Evolutionary conservation across 768 basidiomycete genomes (phyloP).

Genomic region (Atractiella rhizophila): DNA sequence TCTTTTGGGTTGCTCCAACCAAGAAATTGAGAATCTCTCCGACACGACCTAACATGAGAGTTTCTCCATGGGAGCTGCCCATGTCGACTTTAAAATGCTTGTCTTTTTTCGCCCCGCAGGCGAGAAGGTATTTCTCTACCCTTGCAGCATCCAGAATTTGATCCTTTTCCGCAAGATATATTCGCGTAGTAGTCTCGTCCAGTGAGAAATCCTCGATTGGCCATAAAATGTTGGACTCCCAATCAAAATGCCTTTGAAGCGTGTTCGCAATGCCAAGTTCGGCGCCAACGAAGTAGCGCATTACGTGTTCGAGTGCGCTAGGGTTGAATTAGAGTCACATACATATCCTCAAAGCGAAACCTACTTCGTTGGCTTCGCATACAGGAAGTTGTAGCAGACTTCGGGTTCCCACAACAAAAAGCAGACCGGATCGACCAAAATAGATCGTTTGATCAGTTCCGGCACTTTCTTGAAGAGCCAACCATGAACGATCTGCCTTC

Average conservation of each 20-base stretch:
- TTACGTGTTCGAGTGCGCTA: conserved; percentile 49
- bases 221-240: conserved; percentile 57
- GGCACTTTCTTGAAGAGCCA: conserved; percentile 69
- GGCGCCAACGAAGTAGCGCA: conserved; percentile 61
- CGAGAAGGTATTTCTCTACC: no score
- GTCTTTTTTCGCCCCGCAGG: no score
- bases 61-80: no score
- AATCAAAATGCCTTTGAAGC: conserved; percentile 23
- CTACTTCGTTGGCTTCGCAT: conserved; percentile 23
- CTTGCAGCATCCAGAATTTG: no score
- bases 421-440: conserved; percentile 57
- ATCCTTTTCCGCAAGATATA: no score
- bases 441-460: conserved; percentile 42
- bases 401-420: conserved; percentile 49
- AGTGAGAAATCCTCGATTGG: no score
- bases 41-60: no score
- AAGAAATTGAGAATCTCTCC: no score
- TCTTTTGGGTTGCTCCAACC: no score
- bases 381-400: conserved; percentile 76
- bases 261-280: conserved; percentile 73
- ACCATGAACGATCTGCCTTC: conserved; percentile 46
- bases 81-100: no score
- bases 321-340: not conserved
- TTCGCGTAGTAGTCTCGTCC: no score
- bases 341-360: not conserved